Conservation (phyloP, 2,329 filamentous ascomycete species). For the Rhynchosporium secalis region DNA sequence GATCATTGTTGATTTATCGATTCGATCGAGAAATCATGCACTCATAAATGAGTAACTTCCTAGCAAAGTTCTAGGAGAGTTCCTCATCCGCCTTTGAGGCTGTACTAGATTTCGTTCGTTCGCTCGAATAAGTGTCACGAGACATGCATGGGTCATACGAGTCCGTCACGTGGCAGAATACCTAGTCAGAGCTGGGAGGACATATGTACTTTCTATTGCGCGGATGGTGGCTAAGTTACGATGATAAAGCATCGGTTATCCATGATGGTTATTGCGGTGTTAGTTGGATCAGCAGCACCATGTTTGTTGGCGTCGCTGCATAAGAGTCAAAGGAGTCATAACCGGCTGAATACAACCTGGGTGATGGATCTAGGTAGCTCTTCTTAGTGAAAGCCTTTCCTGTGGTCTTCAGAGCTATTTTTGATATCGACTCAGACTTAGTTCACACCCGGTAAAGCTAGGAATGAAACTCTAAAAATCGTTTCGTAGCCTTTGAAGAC, state of each 20-base stretch:
- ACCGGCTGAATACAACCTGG: background rate
- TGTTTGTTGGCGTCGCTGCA: conserved; percentile 9
- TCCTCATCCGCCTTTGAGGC: no score
- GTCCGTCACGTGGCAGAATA: background rate
- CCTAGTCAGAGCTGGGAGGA: background rate
- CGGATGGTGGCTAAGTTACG: background rate
- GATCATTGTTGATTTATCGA: background rate
- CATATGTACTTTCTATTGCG: background rate
- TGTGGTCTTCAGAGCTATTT: background rate
- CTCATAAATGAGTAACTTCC: background rate
- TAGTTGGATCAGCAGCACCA: background rate
- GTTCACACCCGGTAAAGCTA: no score
- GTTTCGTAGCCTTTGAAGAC: no score
- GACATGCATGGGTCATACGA: background rate
- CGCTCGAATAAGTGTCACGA: background rate
- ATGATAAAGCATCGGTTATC: no score
- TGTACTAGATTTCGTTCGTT: no score
- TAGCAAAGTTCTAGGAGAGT: background rate
- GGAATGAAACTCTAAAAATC: no score
- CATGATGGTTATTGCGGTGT: no score
- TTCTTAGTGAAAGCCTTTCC: background rate
- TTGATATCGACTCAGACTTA: background rate
- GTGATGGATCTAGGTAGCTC: background rate
- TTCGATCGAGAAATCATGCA: background rate
- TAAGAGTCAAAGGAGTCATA: conserved; percentile 5